Conservation (phyloP, 768 basidiomycete species). For the Phlegmacium glaucopus region DNA sequence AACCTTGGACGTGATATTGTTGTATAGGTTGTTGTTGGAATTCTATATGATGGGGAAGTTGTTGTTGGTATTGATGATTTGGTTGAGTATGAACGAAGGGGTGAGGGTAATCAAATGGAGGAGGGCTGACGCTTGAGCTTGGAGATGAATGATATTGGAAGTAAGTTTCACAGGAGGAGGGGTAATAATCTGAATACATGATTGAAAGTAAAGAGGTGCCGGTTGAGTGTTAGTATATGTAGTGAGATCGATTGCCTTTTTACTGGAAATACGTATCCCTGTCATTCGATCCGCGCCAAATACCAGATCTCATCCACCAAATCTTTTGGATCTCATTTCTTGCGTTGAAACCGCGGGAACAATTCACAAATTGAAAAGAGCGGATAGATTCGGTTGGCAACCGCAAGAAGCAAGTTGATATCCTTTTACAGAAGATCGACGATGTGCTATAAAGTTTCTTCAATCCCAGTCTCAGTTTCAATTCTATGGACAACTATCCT, state of each 20-base stretch:
- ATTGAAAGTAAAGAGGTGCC: too few species aligned
- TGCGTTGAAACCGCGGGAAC: slow-evolving; percentile 35
- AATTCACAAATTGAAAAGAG: slow-evolving; percentile 5
- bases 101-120: too few species aligned
- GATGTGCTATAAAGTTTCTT: background rate
- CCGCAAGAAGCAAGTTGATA: slow-evolving; percentile 10
- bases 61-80: background rate
- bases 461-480: slow-evolving; percentile 5
- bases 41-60: background rate
- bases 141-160: background rate
- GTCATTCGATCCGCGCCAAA: slow-evolving; percentile 19
- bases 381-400: background rate
- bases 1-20: background rate
- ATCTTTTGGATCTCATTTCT: slow-evolving; percentile 19
- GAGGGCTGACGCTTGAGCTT: background rate
- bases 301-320: slow-evolving; percentile 3
- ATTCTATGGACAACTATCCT: background rate
- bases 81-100: too few species aligned
- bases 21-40: background rate
- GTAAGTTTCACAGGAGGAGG: background rate
- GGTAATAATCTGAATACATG: too few species aligned
- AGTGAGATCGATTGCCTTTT: too few species aligned
- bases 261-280: slow-evolving; percentile 13
- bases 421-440: slow-evolving; percentile 20
- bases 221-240: too few species aligned